Evolutionary conservation across 805 yeast genomes (phyloP).

Genomic region (Lipomyces mesembrius): DNA sequence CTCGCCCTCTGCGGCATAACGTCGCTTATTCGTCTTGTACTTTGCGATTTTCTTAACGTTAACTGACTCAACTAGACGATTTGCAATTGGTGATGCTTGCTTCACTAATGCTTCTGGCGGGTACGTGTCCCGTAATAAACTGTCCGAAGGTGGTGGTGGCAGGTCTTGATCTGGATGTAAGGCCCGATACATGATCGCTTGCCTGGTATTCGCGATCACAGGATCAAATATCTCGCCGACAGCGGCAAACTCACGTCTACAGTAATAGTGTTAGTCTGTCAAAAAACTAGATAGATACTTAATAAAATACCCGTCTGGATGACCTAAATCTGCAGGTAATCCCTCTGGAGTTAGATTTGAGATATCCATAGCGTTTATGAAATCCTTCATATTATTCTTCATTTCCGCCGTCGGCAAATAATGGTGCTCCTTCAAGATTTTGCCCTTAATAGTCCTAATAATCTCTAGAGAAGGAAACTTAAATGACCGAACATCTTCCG

Average conservation of each 20-base stretch:
- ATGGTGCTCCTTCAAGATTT: constrained; percentile 40
- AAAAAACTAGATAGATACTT: background rate
- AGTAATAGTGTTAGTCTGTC: constrained; percentile 18
- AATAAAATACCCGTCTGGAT: constrained; percentile 39
- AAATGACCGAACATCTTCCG: constrained; percentile 63
- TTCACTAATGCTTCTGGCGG: constrained; percentile 24
- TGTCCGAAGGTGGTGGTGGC: constrained; percentile 11
- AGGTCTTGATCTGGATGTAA: constrained; percentile 43
- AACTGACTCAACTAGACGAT: constrained; percentile 14
- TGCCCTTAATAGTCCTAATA: constrained; percentile 47
- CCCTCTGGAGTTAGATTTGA: constrained; percentile 39
- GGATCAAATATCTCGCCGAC: constrained; percentile 45
- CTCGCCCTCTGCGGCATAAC: constrained; percentile 12
- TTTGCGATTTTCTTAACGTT: constrained; percentile 28
- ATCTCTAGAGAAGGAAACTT: constrained; percentile 56
- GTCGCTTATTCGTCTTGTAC: constrained; percentile 26
- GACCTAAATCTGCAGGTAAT: constrained; percentile 30
- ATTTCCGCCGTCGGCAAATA: constrained; percentile 49
- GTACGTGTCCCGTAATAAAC: constrained; percentile 1
- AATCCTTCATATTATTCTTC: constrained; percentile 51
- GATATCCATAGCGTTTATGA: constrained; percentile 54
- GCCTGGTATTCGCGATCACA: constrained; percentile 37
- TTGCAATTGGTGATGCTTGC: constrained; percentile 15
- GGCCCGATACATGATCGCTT: constrained; percentile 44
- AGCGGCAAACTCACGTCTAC: constrained; percentile 34